phyloP scores from a whole-genome alignment of 1,284 basidiomycete species.

The Thecaphora thlaspeos region DNA sequence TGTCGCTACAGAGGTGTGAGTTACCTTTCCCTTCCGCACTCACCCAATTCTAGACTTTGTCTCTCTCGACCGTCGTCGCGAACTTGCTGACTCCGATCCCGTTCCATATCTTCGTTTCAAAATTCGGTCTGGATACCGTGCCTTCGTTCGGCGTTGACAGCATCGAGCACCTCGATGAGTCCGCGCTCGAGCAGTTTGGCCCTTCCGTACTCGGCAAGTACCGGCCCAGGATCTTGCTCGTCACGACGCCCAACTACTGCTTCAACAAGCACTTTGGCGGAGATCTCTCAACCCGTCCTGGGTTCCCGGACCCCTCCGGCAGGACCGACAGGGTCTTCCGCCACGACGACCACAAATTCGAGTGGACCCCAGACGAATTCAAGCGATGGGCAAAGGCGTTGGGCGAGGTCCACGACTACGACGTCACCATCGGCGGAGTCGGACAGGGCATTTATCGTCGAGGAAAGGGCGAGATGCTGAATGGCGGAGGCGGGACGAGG shows the following conservation, averaged over 20 bases:
- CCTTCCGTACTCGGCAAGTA: conserved; percentile 80
- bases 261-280: conserved; percentile 78
- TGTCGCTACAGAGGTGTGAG: conserved; percentile 80
- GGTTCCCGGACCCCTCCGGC: conserved; percentile 73
- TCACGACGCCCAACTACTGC: conserved; percentile 85
- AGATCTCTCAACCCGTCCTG: conserved; percentile 39
- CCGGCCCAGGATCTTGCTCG: conserved; percentile 72
- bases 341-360: conserved; percentile 86
- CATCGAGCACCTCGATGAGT: conserved; percentile 79
- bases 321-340: conserved; percentile 66
- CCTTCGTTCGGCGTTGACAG: too few relatives aligned
- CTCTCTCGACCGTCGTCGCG: too few relatives aligned
- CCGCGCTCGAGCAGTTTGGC: conserved; percentile 73
- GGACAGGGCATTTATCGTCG: conserved; percentile 27
- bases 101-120: too few relatives aligned
- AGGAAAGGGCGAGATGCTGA: conserved; percentile 5
- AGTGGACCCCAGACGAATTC: conserved; percentile 85
- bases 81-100: too few relatives aligned
- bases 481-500: not conserved
- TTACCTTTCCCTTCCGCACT: too few relatives aligned
- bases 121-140: too few relatives aligned
- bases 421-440: conserved; percentile 57
- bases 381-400: conserved; percentile 67
- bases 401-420: conserved; percentile 74
- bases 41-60: too few relatives aligned